Percentiles rank a stretch among this genome's conserved stretches.
phyloP scores from a whole-genome alignment of 148 eudicot species.

The Simmondsia chinensis region DNA sequence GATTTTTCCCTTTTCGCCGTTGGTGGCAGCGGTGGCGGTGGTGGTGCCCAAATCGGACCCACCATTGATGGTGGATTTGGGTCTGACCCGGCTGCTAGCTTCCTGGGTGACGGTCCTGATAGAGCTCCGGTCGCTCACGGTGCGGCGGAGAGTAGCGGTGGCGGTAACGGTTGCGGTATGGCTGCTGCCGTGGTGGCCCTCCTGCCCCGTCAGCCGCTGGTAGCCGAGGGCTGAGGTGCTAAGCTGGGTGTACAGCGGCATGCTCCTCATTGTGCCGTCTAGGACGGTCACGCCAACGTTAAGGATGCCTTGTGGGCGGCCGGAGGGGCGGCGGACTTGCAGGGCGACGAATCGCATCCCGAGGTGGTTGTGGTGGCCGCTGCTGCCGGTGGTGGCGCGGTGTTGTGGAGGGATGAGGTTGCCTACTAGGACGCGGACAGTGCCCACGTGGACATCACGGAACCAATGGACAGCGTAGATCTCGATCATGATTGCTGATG shows the following conservation, averaged over 20 bases:
- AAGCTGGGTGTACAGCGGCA: constrained; percentile 53
- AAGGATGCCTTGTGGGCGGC: constrained; percentile 65
- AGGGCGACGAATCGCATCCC: constrained; percentile 75
- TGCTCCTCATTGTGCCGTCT: constrained; percentile 57
- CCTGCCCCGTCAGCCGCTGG: constrained; percentile 41
- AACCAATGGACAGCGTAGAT: constrained; percentile 43
- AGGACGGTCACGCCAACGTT: constrained; percentile 58
- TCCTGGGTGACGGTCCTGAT: not conserved
- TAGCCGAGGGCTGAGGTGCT: constrained; percentile 52
- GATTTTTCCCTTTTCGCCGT: not conserved
- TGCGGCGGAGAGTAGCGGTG: constrained; percentile 14
- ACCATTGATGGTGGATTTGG: constrained; percentile 11
- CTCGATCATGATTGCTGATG: constrained; percentile 52
- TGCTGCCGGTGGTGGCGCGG: too few species aligned
- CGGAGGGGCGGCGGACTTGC: constrained; percentile 61
- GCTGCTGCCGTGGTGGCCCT: too few species aligned
- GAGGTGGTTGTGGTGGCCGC: constrained; percentile 14
- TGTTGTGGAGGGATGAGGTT: constrained; percentile 32
- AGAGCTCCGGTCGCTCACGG: constrained; percentile 48
- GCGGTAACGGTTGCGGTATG: constrained; percentile 1
- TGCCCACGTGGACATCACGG: constrained; percentile 41
- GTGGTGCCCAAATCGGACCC: constrained; percentile 3
- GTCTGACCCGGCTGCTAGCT: not conserved
- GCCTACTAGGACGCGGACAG: constrained; percentile 49
- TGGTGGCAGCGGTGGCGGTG: too few species aligned